These are phyloP conservation scores for Podaxis pistillaris DNA, from an alignment of 768 basidiomycete species.

Conservation along the genomic window DNA sequence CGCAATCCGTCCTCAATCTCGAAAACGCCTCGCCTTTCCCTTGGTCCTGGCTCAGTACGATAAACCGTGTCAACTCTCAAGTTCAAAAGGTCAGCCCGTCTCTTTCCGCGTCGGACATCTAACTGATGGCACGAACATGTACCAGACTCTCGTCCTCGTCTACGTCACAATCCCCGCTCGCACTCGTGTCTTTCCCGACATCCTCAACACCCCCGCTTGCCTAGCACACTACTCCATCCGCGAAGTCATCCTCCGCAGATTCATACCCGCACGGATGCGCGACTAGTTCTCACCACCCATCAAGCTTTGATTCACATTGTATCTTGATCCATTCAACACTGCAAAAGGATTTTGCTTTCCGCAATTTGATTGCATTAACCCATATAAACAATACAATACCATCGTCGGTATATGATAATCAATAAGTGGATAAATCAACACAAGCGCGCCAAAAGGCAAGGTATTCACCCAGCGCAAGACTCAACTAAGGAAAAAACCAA, in stretches of 20 bases:
- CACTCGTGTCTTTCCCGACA: conserved; percentile 47
- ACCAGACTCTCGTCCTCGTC: conserved; percentile 82
- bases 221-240: conserved; percentile 75
- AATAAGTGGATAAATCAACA: not conserved
- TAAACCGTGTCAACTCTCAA: conserved; percentile 95
- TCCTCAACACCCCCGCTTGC: conserved; percentile 70
- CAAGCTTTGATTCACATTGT: not conserved
- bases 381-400: not conserved
- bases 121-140: not conserved
- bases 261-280: conserved; percentile 91
- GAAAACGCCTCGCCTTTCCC: conserved; percentile 71
- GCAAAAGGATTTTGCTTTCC: not conserved
- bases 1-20: conserved; percentile 59
- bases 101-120: not conserved
- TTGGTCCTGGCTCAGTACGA: conserved; percentile 96
- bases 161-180: conserved; percentile 91
- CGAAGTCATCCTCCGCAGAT: conserved; percentile 82
- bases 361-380: not conserved
- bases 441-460: too few species aligned
- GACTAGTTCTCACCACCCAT: conserved; percentile 42
- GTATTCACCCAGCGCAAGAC: too few species aligned
- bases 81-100: conserved; percentile 78
- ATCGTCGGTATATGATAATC: not conserved
- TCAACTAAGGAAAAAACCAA: not conserved
- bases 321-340: too few species aligned